Base-by-base conservation (phyloP, 352 stramenopile genomes). In the Pythium dissimile region DNA sequence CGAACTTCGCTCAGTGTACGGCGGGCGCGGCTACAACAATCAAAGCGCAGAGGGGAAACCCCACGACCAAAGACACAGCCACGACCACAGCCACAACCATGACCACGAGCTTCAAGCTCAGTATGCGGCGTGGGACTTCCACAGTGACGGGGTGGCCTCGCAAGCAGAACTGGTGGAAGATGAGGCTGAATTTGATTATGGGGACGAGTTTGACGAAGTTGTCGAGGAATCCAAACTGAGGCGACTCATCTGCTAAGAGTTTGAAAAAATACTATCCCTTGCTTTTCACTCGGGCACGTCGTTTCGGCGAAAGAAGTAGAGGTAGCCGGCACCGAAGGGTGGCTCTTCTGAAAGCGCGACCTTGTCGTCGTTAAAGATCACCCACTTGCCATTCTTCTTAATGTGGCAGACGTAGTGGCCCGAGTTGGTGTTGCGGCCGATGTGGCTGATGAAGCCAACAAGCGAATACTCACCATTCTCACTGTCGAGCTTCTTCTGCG, bases 281-380 rank as follows among this genome's bases (percentile, higher is more conserved):
- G 2, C 11, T 43, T 46, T n/a, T 47, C 20, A 55, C 18, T 38
- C 55, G 27, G 32, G 44, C 8, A 70, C 50, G 34, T 93, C 79
- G 20, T 62, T 74, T 23, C 80, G 78, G 55, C 77, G 82, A 59
- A 92, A 99, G 21, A 99, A 69, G 77, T 99, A 99, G 30, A 99
- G 75, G 71, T 98, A 99, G 20, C 95, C 97, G 65, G 96, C 84
- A n/a, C 86, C 79, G 49, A 98, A 80, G 8, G 97, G 97, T 20
- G 97, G 94, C 52, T 94, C 80, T 56, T 98, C 82, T 5, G 94
- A 98, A 3, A 97, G 58, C 23, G 95, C 96, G 15, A 99, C 95
- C 72, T 99, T 99, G 71, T 98, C 92, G 65, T 99, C 97, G 72
- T 99, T 99, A 69, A 98, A 99, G 64, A 99, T 99, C 41, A 98